Evolutionary conservation across 768 basidiomycete genomes (phyloP).

Genomic region (Epithele typhae): DNA sequence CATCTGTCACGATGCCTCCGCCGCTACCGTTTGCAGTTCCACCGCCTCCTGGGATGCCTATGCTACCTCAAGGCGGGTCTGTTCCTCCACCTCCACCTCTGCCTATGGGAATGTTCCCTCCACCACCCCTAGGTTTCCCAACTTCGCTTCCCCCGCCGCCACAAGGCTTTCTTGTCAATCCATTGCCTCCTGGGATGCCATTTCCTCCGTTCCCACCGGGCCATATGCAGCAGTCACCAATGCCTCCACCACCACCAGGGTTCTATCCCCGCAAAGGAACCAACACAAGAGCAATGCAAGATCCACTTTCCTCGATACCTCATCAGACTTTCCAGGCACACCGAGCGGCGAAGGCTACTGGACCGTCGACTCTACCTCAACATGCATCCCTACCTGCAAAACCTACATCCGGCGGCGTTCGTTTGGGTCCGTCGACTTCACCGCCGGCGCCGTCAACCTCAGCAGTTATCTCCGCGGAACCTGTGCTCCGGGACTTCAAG

Average conservation of each 20-base stretch:
- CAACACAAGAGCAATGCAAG: slow-evolving; percentile 55
- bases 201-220: slow-evolving; percentile 36
- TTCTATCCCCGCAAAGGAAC: slow-evolving; percentile 58
- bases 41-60: not conserved
- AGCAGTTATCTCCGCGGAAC: slow-evolving; percentile 79
- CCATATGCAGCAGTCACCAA: slow-evolving; percentile 18
- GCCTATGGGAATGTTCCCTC: not conserved
- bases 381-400: slow-evolving; percentile 26
- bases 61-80: not conserved
- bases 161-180: slow-evolving; percentile 20
- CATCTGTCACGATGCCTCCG: no score
- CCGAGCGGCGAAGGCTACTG: slow-evolving; percentile 39
- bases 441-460: slow-evolving; percentile 36
- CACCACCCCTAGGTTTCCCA: slow-evolving; percentile 24
- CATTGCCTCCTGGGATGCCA: slow-evolving; percentile 18
- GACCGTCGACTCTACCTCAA: slow-evolving; percentile 7
- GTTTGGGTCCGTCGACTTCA: slow-evolving; percentile 23
- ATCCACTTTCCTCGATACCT: slow-evolving; percentile 71
- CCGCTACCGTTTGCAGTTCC: no score
- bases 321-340: slow-evolving; percentile 79
- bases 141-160: slow-evolving; percentile 18
- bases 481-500: slow-evolving; percentile 88
- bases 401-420: slow-evolving; percentile 19
- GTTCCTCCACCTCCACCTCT: slow-evolving; percentile 2
- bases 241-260: slow-evolving; percentile 52